Conservation (phyloP, 2,329 filamentous ascomycete species). For the Fusarium beomiforme region DNA sequence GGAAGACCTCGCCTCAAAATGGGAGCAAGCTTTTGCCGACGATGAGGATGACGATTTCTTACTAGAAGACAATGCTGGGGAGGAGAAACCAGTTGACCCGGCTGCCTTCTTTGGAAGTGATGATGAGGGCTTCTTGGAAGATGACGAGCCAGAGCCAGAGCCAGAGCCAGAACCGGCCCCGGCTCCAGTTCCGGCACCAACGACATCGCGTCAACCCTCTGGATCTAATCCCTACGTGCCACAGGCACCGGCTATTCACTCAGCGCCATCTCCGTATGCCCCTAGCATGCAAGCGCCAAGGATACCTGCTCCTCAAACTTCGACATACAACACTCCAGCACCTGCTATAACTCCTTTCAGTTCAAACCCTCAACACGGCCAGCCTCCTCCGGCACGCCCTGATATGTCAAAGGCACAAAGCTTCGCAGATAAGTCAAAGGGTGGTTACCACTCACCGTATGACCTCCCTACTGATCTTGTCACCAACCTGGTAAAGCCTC, state of each 20-base stretch:
- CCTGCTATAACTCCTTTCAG: constrained; percentile 37
- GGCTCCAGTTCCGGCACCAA: constrained; percentile 4
- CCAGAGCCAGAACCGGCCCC: constrained; percentile 46
- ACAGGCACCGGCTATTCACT: constrained; percentile 23
- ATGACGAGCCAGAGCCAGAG: constrained; percentile 52
- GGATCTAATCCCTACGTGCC: constrained; percentile 44
- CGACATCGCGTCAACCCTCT: constrained; percentile 9
- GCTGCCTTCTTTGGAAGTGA: constrained; percentile 81
- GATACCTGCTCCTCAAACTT: constrained; percentile 17
- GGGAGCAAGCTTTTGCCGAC: constrained; percentile 82
- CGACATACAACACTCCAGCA: constrained; percentile 39
- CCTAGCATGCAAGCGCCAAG: constrained; percentile 23
- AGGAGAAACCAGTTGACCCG: constrained; percentile 64
- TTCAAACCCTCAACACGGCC: constrained; percentile 50
- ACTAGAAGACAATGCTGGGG: constrained; percentile 63
- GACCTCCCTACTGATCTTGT: constrained; percentile 89
- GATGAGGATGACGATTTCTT: constrained; percentile 77
- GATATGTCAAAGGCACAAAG: constrained; percentile 74
- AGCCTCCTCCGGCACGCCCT: constrained; percentile 50
- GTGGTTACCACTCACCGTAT: constrained; percentile 93
- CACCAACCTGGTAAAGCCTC: constrained; percentile 65
- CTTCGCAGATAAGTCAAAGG: constrained; percentile 90
- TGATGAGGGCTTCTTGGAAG: constrained; percentile 85
- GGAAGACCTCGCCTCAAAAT: constrained; percentile 80
- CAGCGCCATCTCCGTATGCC: constrained; percentile 37